Evolutionary conservation across 441 rosid genomes (phyloP).

Genomic region (Viola pubescens): DNA sequence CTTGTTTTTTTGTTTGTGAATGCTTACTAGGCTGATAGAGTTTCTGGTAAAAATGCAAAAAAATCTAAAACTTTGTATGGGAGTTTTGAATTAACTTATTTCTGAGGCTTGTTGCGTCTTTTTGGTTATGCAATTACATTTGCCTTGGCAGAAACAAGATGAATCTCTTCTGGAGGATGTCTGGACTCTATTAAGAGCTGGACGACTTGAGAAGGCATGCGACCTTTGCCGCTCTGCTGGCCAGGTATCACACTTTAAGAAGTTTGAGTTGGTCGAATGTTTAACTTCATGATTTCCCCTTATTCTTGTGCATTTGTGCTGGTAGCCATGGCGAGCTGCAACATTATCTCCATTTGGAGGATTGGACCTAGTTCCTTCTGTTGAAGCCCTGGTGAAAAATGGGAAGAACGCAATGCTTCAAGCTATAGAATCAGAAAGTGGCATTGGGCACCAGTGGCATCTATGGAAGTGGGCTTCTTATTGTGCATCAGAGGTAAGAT

Average conservation of each 20-base stretch:
- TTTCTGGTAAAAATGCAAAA: too few relatives aligned
- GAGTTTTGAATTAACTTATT: too few relatives aligned
- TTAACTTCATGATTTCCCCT: too few relatives aligned
- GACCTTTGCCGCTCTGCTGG: constrained; percentile 94
- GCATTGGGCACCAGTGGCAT: constrained; percentile 77
- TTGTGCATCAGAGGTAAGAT: constrained; percentile 83
- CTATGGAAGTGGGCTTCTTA: constrained; percentile 98
- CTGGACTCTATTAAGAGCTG: constrained; percentile 92
- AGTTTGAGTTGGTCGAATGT: constrained; percentile 1
- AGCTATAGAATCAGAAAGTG: constrained; percentile 92
- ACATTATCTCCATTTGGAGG: constrained; percentile 88
- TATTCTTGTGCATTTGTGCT: constrained; percentile 10
- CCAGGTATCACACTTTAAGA: constrained; percentile 46
- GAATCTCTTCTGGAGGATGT: constrained; percentile 94
- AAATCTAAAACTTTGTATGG: too few relatives aligned
- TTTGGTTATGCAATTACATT: too few relatives aligned
- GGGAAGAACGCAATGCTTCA: constrained; percentile 75
- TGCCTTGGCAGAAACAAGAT: constrained; percentile 67
- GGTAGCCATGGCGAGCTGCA: constrained; percentile 98
- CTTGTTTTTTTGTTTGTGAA: too few relatives aligned
- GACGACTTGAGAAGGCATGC: constrained; percentile 88
- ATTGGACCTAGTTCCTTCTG: constrained; percentile 71
- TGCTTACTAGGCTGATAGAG: too few relatives aligned
- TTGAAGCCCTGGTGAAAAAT: constrained; percentile 73
- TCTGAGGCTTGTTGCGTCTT: too few relatives aligned